phyloP scores from a whole-genome alignment of 208 protist species.

The Lotmaria passim region DNA sequence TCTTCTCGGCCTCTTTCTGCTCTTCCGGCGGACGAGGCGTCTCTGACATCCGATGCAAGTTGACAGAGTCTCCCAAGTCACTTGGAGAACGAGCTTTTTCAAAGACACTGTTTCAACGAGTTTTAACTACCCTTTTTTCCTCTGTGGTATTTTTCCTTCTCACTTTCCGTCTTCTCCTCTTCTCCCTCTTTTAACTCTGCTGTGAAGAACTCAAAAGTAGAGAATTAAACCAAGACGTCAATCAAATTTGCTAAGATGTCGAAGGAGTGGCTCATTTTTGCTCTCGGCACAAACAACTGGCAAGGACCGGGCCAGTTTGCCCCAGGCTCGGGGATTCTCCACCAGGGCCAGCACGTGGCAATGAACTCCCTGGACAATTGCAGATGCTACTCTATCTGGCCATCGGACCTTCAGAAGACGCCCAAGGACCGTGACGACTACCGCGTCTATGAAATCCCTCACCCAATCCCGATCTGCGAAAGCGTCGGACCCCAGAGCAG shows the following conservation, averaged over 20 bases:
- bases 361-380: constrained; percentile 57
- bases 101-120: too few species aligned
- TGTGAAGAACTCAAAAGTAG: constrained; percentile 5
- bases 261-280: constrained; percentile 73
- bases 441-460: constrained; percentile 74
- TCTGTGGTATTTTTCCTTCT: constrained; percentile 3
- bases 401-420: constrained; percentile 68
- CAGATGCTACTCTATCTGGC: constrained; percentile 79
- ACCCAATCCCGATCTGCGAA: constrained; percentile 82
- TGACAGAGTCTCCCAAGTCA: too few species aligned
- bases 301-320: constrained; percentile 73
- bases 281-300: constrained; percentile 83
- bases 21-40: too few species aligned
- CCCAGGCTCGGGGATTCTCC: constrained; percentile 79
- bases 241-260: constrained; percentile 38
- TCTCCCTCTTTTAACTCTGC: constrained; percentile 11
- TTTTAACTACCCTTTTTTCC: background rate
- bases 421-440: constrained; percentile 67
- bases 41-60: too few species aligned
- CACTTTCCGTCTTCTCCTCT: background rate
- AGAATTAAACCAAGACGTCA: constrained; percentile 13
- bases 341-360: constrained; percentile 72
- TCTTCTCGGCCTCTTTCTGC: too few species aligned
- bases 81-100: too few species aligned
- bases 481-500: constrained; percentile 75